A percentile compares a stretch with the other conserved stretches of the same genome.
phyloP scores from a whole-genome alignment of 169 alveolate genomes.

The Plasmodium vivax region DNA sequence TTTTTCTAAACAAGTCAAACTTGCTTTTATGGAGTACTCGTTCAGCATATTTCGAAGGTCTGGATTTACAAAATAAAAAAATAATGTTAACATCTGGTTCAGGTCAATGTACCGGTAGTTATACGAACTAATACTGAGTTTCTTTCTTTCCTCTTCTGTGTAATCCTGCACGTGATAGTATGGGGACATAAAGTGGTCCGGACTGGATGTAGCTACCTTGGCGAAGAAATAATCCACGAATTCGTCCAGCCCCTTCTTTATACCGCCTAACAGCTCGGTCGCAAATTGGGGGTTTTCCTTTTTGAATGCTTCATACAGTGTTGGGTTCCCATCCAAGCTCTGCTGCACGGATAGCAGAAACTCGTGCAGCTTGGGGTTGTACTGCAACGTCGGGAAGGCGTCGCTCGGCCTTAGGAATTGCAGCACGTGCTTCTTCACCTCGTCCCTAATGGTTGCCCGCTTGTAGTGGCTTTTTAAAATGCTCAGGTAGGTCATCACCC shows the following conservation, averaged over 20 bases:
- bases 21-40: not conserved
- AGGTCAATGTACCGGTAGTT: not conserved
- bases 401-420: constrained; percentile 2
- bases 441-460: not conserved
- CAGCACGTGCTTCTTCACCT: not conserved
- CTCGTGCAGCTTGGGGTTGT: constrained; percentile 6
- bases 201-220: not conserved
- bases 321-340: constrained; percentile 11
- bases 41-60: not conserved
- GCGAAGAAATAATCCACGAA: not conserved
- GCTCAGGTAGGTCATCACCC: constrained; percentile 3
- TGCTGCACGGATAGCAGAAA: constrained; percentile 4
- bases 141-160: not conserved
- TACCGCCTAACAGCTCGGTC: not conserved
- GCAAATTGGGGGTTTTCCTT: not conserved
- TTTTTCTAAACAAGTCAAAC: not conserved
- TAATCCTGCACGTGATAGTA: not conserved
- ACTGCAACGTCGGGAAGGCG: not conserved
- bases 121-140: not conserved
- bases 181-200: not conserved
- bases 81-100: not conserved
- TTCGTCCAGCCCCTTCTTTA: constrained; percentile 24
- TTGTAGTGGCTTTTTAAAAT: constrained; percentile 20
- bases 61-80: constrained; percentile 19
- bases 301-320: constrained; percentile 16